These are phyloP conservation scores for Penicillium daleae DNA, from an alignment of 495 filamentous ascomycete species.

Conservation along the genomic window DNA sequence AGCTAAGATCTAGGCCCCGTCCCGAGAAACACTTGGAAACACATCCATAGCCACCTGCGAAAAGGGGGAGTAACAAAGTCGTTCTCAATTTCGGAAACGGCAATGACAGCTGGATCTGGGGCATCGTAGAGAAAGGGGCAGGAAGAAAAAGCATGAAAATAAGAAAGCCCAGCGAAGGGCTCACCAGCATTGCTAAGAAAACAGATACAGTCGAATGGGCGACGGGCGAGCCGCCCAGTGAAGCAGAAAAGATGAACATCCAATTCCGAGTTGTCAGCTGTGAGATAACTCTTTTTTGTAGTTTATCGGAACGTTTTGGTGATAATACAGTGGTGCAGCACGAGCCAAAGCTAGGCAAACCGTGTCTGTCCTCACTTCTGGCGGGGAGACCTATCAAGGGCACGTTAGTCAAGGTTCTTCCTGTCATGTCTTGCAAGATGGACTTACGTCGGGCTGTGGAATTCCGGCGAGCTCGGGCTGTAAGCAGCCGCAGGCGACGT, in stretches of 20 bases:
- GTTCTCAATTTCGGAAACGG: conserved; percentile 31
- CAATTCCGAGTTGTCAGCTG: conserved; percentile 45
- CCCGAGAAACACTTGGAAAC: neutral
- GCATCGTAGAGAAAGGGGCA: conserved; percentile 19
- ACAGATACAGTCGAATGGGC: conserved; percentile 35
- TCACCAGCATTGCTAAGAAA: conserved; percentile 28
- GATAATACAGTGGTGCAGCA: conserved; percentile 49
- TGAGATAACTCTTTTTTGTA: conserved; percentile 46
- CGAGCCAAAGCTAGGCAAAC: conserved; percentile 27
- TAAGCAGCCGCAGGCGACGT: conserved; percentile 53
- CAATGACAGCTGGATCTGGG: conserved; percentile 23
- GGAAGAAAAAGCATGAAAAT: conserved; percentile 21
- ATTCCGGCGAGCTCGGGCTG: conserved; percentile 56
- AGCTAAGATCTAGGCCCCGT: neutral
- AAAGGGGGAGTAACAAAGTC: conserved; percentile 26
- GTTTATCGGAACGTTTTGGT: conserved; percentile 39
- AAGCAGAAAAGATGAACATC: conserved; percentile 45
- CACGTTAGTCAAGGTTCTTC: conserved; percentile 24
- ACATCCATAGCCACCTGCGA: conserved; percentile 32
- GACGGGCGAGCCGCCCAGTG: conserved; percentile 34
- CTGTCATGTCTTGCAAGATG: neutral
- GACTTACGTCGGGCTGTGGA: conserved; percentile 50
- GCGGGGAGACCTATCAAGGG: conserved; percentile 51
- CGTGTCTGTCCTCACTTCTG: conserved; percentile 37
- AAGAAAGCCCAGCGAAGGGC: conserved; percentile 21